These are phyloP conservation scores for Penicillium maclennaniae DNA, from an alignment of 495 filamentous ascomycete species.

Conservation along the genomic window DNA sequence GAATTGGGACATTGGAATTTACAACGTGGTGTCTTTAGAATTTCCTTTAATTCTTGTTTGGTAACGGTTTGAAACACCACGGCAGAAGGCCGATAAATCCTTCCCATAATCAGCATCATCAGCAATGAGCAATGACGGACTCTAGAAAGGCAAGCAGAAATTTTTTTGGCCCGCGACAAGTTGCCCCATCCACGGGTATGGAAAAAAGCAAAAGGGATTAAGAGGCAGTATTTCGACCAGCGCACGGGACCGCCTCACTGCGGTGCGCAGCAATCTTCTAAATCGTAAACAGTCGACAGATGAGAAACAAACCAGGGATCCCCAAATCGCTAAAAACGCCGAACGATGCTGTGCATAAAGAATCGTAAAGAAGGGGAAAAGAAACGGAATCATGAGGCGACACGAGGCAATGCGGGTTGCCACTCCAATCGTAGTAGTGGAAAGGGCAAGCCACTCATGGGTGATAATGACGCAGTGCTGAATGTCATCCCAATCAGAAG, in stretches of 20 bases:
- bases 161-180: slow-evolving; percentile 29
- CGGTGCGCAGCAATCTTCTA: slow-evolving; percentile 48
- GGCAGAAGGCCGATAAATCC: slow-evolving; percentile 14
- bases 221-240: slow-evolving; percentile 58
- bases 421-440: neutral
- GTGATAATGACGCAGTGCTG: neutral
- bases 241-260: slow-evolving; percentile 55
- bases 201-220: slow-evolving; percentile 29
- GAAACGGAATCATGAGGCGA: slow-evolving; percentile 12
- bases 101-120: neutral
- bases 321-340: slow-evolving; percentile 50
- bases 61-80: slow-evolving; percentile 15
- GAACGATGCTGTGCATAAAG: slow-evolving; percentile 45
- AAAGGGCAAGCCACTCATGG: slow-evolving; percentile 11
- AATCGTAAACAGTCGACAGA: slow-evolving; percentile 35
- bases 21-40: neutral
- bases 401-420: neutral
- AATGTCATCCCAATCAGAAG: neutral
- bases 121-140: slow-evolving; percentile 12
- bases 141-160: slow-evolving; percentile 16
- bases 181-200: slow-evolving; percentile 11
- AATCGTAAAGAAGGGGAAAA: slow-evolving; percentile 28
- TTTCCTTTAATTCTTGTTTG: slow-evolving; percentile 3
- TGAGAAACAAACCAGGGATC: slow-evolving; percentile 28
- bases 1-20: no score